Conservation (phyloP, 176 grass and related monocot species). For the Rhynchospora breviuscula region DNA sequence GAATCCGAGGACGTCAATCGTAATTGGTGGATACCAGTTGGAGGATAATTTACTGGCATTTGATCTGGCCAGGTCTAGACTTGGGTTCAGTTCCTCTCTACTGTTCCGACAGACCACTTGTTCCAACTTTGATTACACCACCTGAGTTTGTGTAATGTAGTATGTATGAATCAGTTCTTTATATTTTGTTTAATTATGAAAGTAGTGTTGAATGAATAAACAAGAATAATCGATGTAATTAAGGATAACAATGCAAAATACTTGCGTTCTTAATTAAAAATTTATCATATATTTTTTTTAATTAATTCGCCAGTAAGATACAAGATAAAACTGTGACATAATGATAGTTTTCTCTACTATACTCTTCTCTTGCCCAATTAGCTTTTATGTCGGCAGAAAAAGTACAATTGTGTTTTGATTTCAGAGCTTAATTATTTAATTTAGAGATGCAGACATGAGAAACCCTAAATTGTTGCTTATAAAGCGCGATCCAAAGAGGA, state of each 20-base stretch:
- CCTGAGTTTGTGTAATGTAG: not conserved
- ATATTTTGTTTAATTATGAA: not conserved
- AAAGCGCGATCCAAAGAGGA: not conserved
- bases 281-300: too few species aligned
- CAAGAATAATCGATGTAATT: too few species aligned
- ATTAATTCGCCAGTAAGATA: too few species aligned
- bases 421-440: too few species aligned
- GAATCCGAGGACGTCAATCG: slow-evolving; percentile 43
- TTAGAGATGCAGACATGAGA: not conserved
- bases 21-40: slow-evolving; percentile 61
- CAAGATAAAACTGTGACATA: too few species aligned
- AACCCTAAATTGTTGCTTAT: not conserved
- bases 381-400: too few species aligned
- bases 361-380: not conserved
- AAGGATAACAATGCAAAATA: too few species aligned
- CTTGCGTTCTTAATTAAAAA: too few species aligned
- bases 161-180: not conserved
- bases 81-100: slow-evolving; percentile 69
- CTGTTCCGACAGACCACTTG: slow-evolving; percentile 44
- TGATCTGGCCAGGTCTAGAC: slow-evolving; percentile 45
- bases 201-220: not conserved
- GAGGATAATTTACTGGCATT: slow-evolving; percentile 80
- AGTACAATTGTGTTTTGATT: too few species aligned
- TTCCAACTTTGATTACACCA: slow-evolving; percentile 35
- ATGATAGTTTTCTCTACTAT: not conserved